Conservation (phyloP, 73 alveolate species). For the Tetrahymena borealis region DNA sequence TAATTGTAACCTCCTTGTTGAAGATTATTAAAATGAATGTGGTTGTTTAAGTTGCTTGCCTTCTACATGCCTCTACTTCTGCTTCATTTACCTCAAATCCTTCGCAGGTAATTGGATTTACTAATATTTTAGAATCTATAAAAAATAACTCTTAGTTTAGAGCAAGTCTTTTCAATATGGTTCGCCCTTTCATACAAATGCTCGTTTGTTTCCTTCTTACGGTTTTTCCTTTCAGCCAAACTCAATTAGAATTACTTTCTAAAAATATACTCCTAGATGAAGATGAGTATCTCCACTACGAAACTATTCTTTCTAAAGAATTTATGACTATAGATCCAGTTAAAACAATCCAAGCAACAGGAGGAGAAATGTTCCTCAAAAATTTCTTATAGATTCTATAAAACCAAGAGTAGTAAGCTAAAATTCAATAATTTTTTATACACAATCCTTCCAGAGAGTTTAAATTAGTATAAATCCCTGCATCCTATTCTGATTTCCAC, state of each 20-base stretch:
- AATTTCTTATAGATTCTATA: not conserved
- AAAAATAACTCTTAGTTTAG: not conserved
- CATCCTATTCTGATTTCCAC: not conserved
- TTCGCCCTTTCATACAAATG: not conserved
- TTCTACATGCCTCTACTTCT: not conserved
- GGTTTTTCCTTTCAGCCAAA: not conserved
- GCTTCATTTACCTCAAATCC: not conserved
- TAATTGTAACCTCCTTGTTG: not conserved
- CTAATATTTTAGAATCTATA: not conserved
- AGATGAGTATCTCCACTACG: not conserved
- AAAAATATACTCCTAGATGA: not conserved
- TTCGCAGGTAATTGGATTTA: not conserved
- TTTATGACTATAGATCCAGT: not conserved
- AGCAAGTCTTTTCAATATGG: not conserved
- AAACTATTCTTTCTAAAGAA: not conserved
- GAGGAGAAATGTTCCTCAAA: not conserved
- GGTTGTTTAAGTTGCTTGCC: not conserved
- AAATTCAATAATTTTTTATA: not conserved
- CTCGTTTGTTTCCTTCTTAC: not conserved
- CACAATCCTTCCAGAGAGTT: not conserved
- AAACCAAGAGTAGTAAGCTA: not conserved
- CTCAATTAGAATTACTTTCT: not conserved
- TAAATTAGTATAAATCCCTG: not conserved
- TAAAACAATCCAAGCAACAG: not conserved
- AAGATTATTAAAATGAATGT: not conserved